Percentiles rank a stretch among this genome's conserved stretches.
These are phyloP conservation scores for Talaromyces marneffei DNA, from an alignment of 2,329 filamentous ascomycete species.

Conservation along the genomic window DNA sequence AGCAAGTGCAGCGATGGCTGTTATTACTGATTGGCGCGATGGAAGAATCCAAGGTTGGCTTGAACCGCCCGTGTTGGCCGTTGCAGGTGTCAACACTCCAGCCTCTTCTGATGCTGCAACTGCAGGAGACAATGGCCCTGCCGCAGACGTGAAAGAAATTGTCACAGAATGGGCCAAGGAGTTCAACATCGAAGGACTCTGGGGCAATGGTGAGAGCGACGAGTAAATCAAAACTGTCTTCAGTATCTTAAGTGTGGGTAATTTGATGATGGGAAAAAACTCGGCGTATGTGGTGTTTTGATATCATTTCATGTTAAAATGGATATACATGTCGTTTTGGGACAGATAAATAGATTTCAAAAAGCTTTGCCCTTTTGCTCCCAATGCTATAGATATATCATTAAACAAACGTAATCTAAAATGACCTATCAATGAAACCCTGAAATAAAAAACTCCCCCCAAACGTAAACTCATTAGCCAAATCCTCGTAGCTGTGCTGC, in stretches of 20 bases:
- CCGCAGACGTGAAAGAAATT: constrained; percentile 71
- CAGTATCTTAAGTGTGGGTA: not conserved
- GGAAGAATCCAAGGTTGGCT: constrained; percentile 91
- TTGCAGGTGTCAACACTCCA: constrained; percentile 48
- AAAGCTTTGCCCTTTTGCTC: not conserved
- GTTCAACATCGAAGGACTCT: constrained; percentile 90
- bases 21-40: constrained; percentile 95
- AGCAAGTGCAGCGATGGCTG: constrained; percentile 78
- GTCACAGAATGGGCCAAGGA: constrained; percentile 90
- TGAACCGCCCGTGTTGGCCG: constrained; percentile 63
- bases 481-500: constrained; percentile 16
- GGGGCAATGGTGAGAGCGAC: constrained; percentile 58
- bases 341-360: not conserved
- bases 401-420: not conserved
- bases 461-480: constrained; percentile 5
- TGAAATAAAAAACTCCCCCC: not conserved
- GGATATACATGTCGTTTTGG: constrained; percentile 1
- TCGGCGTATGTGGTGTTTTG: constrained; percentile 2
- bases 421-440: not conserved
- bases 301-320: not conserved
- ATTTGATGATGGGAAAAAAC: not conserved
- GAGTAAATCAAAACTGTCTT: constrained; percentile 23
- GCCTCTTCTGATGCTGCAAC: constrained; percentile 20
- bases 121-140: constrained; percentile 17
- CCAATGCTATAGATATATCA: not conserved